Evolutionary conservation across 495 filamentous ascomycete species (phyloP), one percentile per base, ranked within the genome.

Genomic region (Hyaloscypha variabilis): DNA sequence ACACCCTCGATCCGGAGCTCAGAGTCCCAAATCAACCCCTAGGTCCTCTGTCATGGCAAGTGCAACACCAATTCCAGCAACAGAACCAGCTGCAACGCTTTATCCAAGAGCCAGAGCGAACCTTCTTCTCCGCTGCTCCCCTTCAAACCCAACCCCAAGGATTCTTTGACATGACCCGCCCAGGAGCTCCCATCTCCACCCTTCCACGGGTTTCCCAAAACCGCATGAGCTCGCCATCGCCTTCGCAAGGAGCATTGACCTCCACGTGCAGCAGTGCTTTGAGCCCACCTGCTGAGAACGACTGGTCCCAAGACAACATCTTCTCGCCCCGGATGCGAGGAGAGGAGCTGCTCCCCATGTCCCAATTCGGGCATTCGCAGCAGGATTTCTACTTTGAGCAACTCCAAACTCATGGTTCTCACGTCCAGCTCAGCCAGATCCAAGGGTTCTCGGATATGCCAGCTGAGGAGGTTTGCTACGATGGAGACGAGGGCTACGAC

Each of bases 401-500:
- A 57, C 8, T 28, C 11, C 54, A 62, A 42, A 0, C 0, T 17
- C 24, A 24, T n/a, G 51, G 17, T 29, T 49, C 25, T 8, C 30
- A 42, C 24, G 60, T 71, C 53, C 42, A 71, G 14, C 30, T 67
- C 14, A 62, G 36, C 34, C 61, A 71, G 30, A 59, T 71, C 21
- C 68, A 67, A 65, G 42, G 56, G 3, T 49, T 71, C 17, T 28
- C 59, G 6, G 68, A 70, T 58, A 25, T 26, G 11, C 30, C 42
- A 3, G 11, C 57, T 8, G 58, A 65, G 21, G 66, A 68, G 23
- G 36, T 53, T 19, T 52, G 30, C 29, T 67, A 50, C 29, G 57
- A 64, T 14, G n/a, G 50, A 2, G 65, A 67, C 28, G 68, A 71
- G 51, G 61, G 61, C 28, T 67, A 64, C 30, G 24, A 26, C n/a